Percentiles rank a stretch among this genome's conserved stretches.
These are phyloP conservation scores for Rhizopogon vinicolor DNA, from an alignment of 768 basidiomycete species.

Conservation along the genomic window DNA sequence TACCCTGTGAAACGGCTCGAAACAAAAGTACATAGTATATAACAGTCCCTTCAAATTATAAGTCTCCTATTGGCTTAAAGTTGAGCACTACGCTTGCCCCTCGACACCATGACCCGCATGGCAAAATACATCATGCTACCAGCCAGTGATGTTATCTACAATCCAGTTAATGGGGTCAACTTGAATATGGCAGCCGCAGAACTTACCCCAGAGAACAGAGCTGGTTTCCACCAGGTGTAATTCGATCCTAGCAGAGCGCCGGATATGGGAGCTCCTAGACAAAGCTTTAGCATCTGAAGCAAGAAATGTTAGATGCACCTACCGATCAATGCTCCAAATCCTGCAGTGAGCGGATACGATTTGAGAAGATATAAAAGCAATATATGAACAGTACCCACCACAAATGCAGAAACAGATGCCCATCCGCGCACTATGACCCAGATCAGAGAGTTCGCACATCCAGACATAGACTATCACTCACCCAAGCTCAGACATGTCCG, in stretches of 20 bases:
- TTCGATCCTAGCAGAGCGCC: constrained; percentile 48
- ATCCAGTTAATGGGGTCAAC: not conserved
- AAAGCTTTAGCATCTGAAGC: not conserved
- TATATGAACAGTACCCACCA: not conserved
- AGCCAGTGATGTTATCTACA: not conserved
- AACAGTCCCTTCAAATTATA: too few species aligned
- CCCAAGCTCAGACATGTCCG: constrained; percentile 47
- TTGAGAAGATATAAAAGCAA: not conserved
- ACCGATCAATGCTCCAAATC: constrained; percentile 16
- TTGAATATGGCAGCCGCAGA: not conserved
- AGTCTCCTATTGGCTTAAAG: not conserved
- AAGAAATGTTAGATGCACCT: constrained; percentile 5
- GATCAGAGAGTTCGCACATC: not conserved
- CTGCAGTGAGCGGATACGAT: not conserved
- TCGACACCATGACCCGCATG: not conserved
- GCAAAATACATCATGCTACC: not conserved
- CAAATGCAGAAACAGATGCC: constrained; percentile 9
- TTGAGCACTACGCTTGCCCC: not conserved
- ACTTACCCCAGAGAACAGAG: constrained; percentile 42
- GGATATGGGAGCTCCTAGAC: constrained; percentile 46
- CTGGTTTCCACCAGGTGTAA: constrained; percentile 54
- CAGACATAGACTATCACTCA: constrained; percentile 9
- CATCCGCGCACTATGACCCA: constrained; percentile 18
- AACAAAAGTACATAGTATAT: not conserved
- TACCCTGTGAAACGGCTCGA: not conserved